These are phyloP conservation scores for Ophiorrhiza pumila DNA, from an alignment of 257 asterid species.

Conservation along the genomic window DNA sequence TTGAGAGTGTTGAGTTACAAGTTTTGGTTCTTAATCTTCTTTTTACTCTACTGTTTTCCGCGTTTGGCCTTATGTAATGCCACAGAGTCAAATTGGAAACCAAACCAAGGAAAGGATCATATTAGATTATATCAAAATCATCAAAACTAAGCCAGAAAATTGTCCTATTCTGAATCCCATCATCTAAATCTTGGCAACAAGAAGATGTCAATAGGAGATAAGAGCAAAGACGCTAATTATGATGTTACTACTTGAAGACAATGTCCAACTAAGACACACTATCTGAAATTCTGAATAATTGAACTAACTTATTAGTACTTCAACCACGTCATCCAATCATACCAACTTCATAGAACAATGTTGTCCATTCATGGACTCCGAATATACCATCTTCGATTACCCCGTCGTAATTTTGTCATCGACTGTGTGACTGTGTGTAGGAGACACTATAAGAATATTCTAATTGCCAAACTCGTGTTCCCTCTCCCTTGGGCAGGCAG, in stretches of 20 bases:
- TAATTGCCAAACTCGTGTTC: neutral
- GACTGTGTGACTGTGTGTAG: neutral
- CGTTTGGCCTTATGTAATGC: neutral
- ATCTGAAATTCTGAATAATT: too few relatives aligned
- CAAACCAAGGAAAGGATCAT: too few relatives aligned
- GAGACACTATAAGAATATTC: neutral
- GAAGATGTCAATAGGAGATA: constrained; percentile 3
- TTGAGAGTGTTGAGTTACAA: too few relatives aligned
- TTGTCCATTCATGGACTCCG: neutral
- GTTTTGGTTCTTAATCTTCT: neutral
- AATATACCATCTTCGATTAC: neutral
- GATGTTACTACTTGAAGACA: too few relatives aligned
- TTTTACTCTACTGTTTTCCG: neutral
- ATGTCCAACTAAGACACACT: neutral
- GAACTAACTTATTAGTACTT: neutral
- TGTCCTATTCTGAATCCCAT: neutral
- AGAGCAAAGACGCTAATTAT: too few relatives aligned
- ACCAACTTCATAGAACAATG: constrained; percentile 17
- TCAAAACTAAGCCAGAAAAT: neutral
- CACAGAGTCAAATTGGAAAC: neutral
- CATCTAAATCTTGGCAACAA: neutral
- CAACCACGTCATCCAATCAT: constrained; percentile 14
- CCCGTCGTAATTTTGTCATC: constrained; percentile 16
- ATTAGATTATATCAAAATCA: constrained; percentile 3
- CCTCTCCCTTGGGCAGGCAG: constrained; percentile 17